Conservation (phyloP, 805 yeast genomes). For the Lachancea lanzarotensis region DNA sequence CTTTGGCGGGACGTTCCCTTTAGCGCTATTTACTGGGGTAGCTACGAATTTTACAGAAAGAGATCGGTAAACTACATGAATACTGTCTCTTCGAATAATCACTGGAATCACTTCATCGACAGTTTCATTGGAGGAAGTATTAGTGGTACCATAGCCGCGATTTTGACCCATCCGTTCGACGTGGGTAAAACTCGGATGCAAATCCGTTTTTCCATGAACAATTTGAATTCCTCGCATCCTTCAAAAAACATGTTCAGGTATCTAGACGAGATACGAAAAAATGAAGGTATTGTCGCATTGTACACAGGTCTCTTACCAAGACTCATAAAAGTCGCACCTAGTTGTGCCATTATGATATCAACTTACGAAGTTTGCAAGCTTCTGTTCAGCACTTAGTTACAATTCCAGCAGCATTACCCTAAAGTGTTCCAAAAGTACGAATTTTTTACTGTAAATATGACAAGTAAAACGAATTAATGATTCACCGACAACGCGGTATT, state of each 20-base stretch:
- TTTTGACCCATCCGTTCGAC: conserved; percentile 90
- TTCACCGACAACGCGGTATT: not conserved
- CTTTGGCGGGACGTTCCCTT: conserved; percentile 98
- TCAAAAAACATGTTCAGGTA: conserved; percentile 55
- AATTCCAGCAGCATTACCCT: not conserved
- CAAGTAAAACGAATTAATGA: conserved; percentile 1
- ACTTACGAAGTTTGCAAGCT: conserved; percentile 86
- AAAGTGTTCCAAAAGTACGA: not conserved
- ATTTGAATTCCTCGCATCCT: conserved; percentile 6
- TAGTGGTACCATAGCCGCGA: conserved; percentile 80
- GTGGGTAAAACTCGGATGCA: conserved; percentile 95
- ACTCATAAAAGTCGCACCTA: conserved; percentile 86
- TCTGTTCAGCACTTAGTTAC: conserved; percentile 30
- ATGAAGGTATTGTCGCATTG: conserved; percentile 78
- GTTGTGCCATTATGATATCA: conserved; percentile 98
- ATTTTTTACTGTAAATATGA: not conserved
- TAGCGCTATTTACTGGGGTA: conserved; percentile 90
- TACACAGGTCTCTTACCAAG: conserved; percentile 85
- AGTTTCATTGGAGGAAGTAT: conserved; percentile 77
- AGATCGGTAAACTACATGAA: conserved; percentile 4
- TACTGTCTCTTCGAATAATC: conserved; percentile 9
- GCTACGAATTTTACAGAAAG: conserved; percentile 55
- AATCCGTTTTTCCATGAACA: conserved; percentile 34
- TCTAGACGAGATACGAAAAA: conserved; percentile 52
- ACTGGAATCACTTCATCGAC: conserved; percentile 46